Conservation (phyloP, 768 basidiomycete species). For the Lactarius indigo region DNA sequence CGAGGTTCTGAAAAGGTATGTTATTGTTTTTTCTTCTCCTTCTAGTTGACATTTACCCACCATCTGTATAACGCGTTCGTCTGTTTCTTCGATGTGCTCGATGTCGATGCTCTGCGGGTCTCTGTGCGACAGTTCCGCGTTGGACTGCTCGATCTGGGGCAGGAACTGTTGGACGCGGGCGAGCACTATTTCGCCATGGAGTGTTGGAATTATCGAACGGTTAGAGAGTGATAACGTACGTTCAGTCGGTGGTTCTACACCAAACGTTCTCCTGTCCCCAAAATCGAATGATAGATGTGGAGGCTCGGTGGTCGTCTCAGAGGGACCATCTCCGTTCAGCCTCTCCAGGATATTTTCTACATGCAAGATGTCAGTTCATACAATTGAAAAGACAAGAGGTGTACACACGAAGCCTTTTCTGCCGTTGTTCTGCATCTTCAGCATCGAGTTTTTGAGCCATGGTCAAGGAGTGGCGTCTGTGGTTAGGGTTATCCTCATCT, state of each 20-base stretch:
- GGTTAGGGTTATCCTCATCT: conserved; percentile 15
- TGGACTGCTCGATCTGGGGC: conserved; percentile 63
- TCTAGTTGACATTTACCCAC: conserved; percentile 30
- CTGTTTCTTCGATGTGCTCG: conserved; percentile 52
- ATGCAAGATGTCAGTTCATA: not conserved
- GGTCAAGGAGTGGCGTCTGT: not conserved
- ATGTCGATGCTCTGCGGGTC: conserved; percentile 66
- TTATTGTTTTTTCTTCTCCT: not conserved
- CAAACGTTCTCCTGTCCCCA: conserved; percentile 27
- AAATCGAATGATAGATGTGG: conserved; percentile 25
- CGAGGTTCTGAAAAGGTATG: conserved; percentile 24
- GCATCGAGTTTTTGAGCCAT: conserved; percentile 19
- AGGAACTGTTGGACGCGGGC: conserved; percentile 65
- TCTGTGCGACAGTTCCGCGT: conserved; percentile 45
- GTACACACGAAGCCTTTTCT: conserved; percentile 26
- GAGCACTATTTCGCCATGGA: conserved; percentile 44
- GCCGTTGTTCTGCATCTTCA: conserved; percentile 20
- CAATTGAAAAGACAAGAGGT: not conserved
- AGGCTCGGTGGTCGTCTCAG: not conserved
- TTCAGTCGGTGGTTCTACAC: conserved; percentile 26
- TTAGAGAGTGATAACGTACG: conserved; percentile 13
- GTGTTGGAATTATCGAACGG: not conserved
- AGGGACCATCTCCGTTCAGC: conserved; percentile 17
- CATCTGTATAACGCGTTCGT: conserved; percentile 62
- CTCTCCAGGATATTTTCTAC: conserved; percentile 25